A percentile compares a stretch with the other conserved stretches of the same genome.
phyloP scores from a whole-genome alignment of 2,329 filamentous ascomycete genomes.

The Epichloe glyceriae region DNA sequence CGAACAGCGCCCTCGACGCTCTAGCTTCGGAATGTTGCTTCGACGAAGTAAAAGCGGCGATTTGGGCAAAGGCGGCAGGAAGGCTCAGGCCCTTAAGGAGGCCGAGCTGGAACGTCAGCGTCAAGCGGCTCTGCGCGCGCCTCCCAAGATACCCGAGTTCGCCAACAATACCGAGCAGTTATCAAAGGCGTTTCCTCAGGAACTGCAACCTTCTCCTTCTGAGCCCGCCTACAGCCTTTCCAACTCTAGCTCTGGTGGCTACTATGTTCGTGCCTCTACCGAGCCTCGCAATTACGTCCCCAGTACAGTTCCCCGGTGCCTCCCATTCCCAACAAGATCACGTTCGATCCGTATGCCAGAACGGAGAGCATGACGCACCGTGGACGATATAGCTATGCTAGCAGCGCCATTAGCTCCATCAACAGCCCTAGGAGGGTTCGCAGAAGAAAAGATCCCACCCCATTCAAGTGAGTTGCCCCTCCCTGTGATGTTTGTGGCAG shows the following conservation, averaged over 20 bases:
- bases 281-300: slow-evolving; percentile 32
- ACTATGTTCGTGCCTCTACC: slow-evolving; percentile 14
- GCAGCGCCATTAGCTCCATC: slow-evolving; percentile 77
- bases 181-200: slow-evolving; percentile 33
- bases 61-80: slow-evolving; percentile 45
- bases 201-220: slow-evolving; percentile 40
- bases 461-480: slow-evolving; percentile 79
- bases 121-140: slow-evolving; percentile 31
- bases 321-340: slow-evolving; percentile 45
- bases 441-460: slow-evolving; percentile 91
- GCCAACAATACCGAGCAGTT: slow-evolving; percentile 33
- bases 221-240: slow-evolving; percentile 50
- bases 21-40: slow-evolving; percentile 47
- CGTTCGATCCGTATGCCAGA: slow-evolving; percentile 63
- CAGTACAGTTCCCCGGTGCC: slow-evolving; percentile 36
- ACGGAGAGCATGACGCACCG: slow-evolving; percentile 95
- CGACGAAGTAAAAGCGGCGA: slow-evolving; percentile 57
- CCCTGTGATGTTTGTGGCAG: neutral
- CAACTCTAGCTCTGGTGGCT: slow-evolving; percentile 19
- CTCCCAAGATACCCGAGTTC: slow-evolving; percentile 40
- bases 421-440: slow-evolving; percentile 87
- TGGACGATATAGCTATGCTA: slow-evolving; percentile 91
- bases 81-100: slow-evolving; percentile 40
- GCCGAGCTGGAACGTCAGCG: slow-evolving; percentile 39
- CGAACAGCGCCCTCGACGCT: slow-evolving; percentile 19